Evolutionary conservation across 805 yeast species (phyloP).

Genomic region (Lachancea nothofagi): DNA sequence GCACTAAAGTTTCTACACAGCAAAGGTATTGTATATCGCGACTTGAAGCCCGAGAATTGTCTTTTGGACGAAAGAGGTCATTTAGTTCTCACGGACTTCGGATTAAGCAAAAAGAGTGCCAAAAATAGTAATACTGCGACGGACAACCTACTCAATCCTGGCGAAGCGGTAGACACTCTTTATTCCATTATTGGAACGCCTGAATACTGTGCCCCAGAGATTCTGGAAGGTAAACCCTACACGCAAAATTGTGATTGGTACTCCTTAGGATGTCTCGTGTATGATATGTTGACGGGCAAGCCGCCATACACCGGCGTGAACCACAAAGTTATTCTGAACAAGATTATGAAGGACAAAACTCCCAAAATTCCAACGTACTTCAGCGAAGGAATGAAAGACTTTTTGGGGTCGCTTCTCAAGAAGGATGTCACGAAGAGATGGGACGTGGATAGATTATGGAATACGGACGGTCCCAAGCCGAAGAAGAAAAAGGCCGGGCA

Average conservation of each 20-base stretch:
- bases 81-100: constrained; percentile 79
- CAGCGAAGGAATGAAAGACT: constrained; percentile 74
- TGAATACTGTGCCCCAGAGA: constrained; percentile 76
- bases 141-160: constrained; percentile 4
- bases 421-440: constrained; percentile 65
- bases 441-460: constrained; percentile 52
- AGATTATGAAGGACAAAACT: constrained; percentile 58
- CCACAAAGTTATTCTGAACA: constrained; percentile 68
- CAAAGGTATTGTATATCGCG: constrained; percentile 81
- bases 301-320: constrained; percentile 88
- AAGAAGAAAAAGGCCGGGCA: constrained; percentile 29
- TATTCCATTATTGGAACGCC: constrained; percentile 42
- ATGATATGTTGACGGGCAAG: constrained; percentile 74
- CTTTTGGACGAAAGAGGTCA: constrained; percentile 73
- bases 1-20: constrained; percentile 73
- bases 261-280: constrained; percentile 80
- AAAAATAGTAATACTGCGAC: constrained; percentile 2
- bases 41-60: constrained; percentile 86
- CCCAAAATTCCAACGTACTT: constrained; percentile 67
- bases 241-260: constrained; percentile 86
- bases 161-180: constrained; percentile 31
- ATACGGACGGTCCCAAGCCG: constrained; percentile 22
- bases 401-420: constrained; percentile 57
- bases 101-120: constrained; percentile 49
- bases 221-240: constrained; percentile 69